Conservation (phyloP, 495 filamentous ascomycete species). For the Penicillium flavigenum region DNA sequence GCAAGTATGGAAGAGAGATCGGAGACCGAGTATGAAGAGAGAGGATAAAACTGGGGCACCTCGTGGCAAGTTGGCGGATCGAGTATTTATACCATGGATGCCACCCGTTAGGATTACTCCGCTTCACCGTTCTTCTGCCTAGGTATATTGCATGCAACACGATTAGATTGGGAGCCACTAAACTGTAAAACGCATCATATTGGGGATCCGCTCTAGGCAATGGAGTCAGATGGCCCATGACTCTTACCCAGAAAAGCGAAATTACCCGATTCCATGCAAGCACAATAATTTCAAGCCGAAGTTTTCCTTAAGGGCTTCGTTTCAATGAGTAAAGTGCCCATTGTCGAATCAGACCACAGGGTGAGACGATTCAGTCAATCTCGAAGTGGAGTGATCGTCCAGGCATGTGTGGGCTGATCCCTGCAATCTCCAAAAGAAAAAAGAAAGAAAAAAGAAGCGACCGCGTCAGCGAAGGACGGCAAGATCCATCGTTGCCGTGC, state of each 20-base stretch:
- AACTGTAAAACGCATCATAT: conserved; percentile 10
- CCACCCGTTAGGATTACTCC: not conserved
- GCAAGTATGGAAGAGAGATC: conserved; percentile 1
- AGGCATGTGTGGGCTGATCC: conserved; percentile 25
- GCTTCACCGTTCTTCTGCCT: not conserved
- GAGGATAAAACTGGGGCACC: conserved; percentile 17
- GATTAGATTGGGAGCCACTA: conserved; percentile 1
- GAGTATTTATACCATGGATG: conserved; percentile 21
- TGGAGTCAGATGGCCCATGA: conserved; percentile 4
- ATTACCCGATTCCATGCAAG: conserved; percentile 12
- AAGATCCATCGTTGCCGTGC: not conserved
- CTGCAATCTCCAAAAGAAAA: conserved; percentile 22
- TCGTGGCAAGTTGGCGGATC: conserved; percentile 22
- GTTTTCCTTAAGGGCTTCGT: not conserved
- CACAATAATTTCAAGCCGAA: not conserved
- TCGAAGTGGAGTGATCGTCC: conserved; percentile 12
- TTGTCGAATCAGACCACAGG: conserved; percentile 22
- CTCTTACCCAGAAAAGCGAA: conserved; percentile 14
- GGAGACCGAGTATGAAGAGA: not conserved
- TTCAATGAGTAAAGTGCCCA: not conserved
- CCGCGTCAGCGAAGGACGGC: not conserved
- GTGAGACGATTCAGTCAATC: not conserved
- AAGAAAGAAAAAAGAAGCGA: not conserved
- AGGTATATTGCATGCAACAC: not conserved
- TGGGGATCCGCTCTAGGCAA: conserved; percentile 5